Percentiles rank a stretch among this genome's conserved stretches.
Conservation (phyloP, 805 yeast genomes). For the Kluyveromyces nonfermentans region DNA sequence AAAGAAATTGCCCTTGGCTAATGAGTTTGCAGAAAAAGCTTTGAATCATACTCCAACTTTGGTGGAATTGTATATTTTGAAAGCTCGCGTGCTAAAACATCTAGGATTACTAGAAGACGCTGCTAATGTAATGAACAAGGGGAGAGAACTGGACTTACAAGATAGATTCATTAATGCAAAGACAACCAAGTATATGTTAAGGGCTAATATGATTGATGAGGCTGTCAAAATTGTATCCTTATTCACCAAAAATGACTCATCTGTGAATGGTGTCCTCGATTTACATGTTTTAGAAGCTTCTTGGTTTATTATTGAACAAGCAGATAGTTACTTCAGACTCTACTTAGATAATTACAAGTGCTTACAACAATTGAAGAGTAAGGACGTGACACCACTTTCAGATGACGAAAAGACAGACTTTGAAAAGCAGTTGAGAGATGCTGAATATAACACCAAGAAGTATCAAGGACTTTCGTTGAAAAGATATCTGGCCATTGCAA, state of each 20-base stretch:
- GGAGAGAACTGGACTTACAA: constrained; percentile 70
- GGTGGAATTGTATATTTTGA: constrained; percentile 71
- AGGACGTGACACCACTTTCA: constrained; percentile 5
- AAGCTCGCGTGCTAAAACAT: constrained; percentile 74
- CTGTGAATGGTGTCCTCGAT: constrained; percentile 77
- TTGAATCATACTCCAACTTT: constrained; percentile 70
- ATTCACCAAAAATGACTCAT: constrained; percentile 79
- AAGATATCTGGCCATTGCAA: constrained; percentile 57
- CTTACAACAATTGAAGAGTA: constrained; percentile 10
- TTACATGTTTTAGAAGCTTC: constrained; percentile 83
- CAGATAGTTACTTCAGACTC: constrained; percentile 66
- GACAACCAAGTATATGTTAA: constrained; percentile 69
- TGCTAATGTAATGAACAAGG: constrained; percentile 54
- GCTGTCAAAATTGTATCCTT: constrained; percentile 67
- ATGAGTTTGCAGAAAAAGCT: constrained; percentile 49
- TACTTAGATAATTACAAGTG: constrained; percentile 31
- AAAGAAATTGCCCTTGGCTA: constrained; percentile 46
- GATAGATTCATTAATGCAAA: constrained; percentile 89
- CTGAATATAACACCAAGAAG: constrained; percentile 37
- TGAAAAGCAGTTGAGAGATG: constrained; percentile 26
- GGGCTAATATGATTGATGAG: constrained; percentile 64
- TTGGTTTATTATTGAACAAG: constrained; percentile 81
- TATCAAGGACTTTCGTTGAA: constrained; percentile 69
- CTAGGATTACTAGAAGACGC: constrained; percentile 55
- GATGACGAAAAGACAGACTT: constrained; percentile 20